Conservation (phyloP, 2,329 filamentous ascomycete species). For the Colletotrichum agaves region DNA sequence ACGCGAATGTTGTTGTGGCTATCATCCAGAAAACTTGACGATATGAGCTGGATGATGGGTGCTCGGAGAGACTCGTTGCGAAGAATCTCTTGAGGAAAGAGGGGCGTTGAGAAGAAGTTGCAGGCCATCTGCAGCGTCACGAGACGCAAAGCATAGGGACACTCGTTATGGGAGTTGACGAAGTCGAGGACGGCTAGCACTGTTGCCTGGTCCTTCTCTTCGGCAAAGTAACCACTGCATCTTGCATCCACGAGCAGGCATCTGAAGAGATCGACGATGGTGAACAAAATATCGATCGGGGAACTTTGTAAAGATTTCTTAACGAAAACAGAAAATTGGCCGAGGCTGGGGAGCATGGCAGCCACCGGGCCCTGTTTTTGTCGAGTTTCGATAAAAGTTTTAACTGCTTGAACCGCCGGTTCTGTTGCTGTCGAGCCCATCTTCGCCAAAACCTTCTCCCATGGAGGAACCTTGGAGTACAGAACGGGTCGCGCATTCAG, state of each 20-base stretch:
- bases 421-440: constrained; percentile 73
- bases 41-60: constrained; percentile 75
- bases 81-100: constrained; percentile 75
- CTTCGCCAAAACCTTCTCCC: constrained; percentile 84
- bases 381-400: constrained; percentile 76
- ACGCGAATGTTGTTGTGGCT: constrained; percentile 79
- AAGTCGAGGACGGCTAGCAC: constrained; percentile 69
- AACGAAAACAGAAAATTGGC: constrained; percentile 71
- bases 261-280: constrained; percentile 86
- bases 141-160: constrained; percentile 84
- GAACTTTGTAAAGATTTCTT: constrained; percentile 64
- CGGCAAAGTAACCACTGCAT: constrained; percentile 83
- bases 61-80: constrained; percentile 61
- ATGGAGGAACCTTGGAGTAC: constrained; percentile 82
- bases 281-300: constrained; percentile 76
- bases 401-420: constrained; percentile 70
- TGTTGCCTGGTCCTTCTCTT: constrained; percentile 75
- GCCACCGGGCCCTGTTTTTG: constrained; percentile 68
- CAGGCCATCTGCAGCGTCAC: constrained; percentile 86
- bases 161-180: constrained; percentile 65
- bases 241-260: constrained; percentile 81
- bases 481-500: constrained; percentile 73
- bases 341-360: constrained; percentile 76
- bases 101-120: constrained; percentile 82
- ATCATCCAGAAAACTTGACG: constrained; percentile 82